Base-by-base conservation (phyloP, 495 filamentous ascomycete genomes). In the Neurospora sp. region DNA sequence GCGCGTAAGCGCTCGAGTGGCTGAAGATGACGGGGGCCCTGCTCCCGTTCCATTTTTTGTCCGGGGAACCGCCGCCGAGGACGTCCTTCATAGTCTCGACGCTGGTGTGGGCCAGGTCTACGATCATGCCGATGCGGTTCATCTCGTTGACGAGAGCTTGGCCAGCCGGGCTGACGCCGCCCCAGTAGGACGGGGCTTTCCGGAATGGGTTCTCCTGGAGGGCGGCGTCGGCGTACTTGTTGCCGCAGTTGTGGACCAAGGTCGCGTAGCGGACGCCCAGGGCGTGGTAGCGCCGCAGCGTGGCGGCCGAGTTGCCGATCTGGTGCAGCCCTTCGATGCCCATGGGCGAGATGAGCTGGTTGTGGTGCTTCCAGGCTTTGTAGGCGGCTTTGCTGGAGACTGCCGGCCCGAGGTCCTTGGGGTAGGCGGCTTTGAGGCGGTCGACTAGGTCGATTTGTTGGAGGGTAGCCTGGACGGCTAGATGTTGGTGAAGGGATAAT, bases 271-370 rank as follows among this genome's bases (percentile, higher is more conserved):
- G 90, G 9, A 97, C 94, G n/a, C 95, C 96, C 14, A 96, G 84
- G 4, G 85, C 84, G 79, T 94, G 83, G 79, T 89, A 96, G 9
- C 87, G 85, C 4, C 96, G 90, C 23, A 98, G 85, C 70, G 90
- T 92, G 23, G 93, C 87, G 11, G 91, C 81, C 1, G 90, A 92
- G 84, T 97, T 97, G 46, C 93, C 95, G 73, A 99, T 96, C 76
- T 97, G 94, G 79, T 99, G 96, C 1, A 99, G 88, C 5, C 96
- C 96, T 82, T 99, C 96, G 37, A 98, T 92, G 16, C 90, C 93
- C 16, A 94, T 81, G 9, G 94, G 93, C 4, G 88, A 89, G 73
- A 89, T 85, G 6, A 90, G 77, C 72, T 86, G 87, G 74, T 87
- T 86, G 66, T 87, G 79, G 12, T 76, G 71, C 27, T 82, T 81